phyloP scores from a whole-genome alignment of 1,284 basidiomycete species.

The Pyrrhoderma noxium region DNA sequence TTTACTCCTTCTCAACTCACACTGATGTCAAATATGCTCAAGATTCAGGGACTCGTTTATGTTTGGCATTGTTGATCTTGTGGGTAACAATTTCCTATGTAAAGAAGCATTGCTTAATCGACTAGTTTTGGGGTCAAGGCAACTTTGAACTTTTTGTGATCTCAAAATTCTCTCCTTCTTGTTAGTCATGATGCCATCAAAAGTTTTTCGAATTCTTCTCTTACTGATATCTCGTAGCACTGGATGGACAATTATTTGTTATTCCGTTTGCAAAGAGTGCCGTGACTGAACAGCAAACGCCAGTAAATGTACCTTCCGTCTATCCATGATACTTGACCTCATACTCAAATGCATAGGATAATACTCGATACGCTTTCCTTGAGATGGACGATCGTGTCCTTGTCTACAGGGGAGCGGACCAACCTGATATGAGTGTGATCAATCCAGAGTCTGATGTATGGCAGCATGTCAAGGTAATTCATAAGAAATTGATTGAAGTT shows the following conservation, averaged over 20 bases:
- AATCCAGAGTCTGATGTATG: conserved; percentile 99
- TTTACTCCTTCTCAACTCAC: conserved; percentile 2
- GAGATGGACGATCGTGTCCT: conserved; percentile 93
- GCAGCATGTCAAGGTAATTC: conserved; percentile 82
- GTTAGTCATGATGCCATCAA: conserved; percentile 32
- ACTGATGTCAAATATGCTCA: conserved; percentile 19
- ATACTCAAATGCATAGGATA: conserved; percentile 51
- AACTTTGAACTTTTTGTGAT: conserved; percentile 82
- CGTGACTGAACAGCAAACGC: conserved; percentile 85
- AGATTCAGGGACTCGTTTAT: conserved; percentile 84
- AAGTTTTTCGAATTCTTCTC: neutral
- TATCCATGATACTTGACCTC: conserved; percentile 2
- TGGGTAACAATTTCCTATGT: conserved; percentile 29
- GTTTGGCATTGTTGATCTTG: conserved; percentile 65
- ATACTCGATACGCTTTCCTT: conserved; percentile 89
- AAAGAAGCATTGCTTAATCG: conserved; percentile 10
- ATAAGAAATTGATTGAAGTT: neutral
- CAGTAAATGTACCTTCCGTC: conserved; percentile 41
- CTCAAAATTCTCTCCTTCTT: conserved; percentile 39
- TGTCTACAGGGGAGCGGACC: conserved; percentile 95
- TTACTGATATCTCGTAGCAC: conserved; percentile 34
- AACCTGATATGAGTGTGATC: conserved; percentile 96
- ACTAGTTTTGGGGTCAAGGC: conserved; percentile 84
- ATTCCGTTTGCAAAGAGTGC: conserved; percentile 95
- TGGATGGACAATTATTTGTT: conserved; percentile 70